Evolutionary conservation across 1,284 basidiomycete genomes (phyloP), one percentile per base, ranked within the genome.

Genomic region (Moesziomyces globuligerus): DNA sequence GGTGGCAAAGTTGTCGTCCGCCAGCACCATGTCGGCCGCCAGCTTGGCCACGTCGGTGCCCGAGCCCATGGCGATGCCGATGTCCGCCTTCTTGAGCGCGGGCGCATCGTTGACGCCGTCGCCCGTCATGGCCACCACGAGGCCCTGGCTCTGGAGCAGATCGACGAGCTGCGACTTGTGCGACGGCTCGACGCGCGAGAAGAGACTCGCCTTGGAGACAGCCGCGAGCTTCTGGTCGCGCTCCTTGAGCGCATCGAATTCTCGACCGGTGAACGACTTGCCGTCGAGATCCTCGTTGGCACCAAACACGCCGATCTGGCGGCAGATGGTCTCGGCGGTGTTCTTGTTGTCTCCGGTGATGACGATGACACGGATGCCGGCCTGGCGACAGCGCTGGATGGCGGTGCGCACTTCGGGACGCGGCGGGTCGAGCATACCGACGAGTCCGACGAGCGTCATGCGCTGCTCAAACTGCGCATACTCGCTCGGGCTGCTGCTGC

Each of bases 281-380:
- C 92, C 92, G 13, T 87, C 89, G 25, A 84, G 51, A 43, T 81
- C 74, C 47, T 84, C 83, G 6, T 68, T 81, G 9, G 43, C 46
- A 17, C 60, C 75, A 79, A 98, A 96, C 69, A 98, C 91, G 18
- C 96, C 95, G 83, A 98, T 95, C 82, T 94, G 90, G 57, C 93
- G 87, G 83, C 94, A 97, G 80, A 99, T 97, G 21, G 94, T 92
- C 86, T 97, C 94, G 47, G 95, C 96, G 21, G 96, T 99, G 72
- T 90, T 90, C 86, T 96, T 95, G 86, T 97, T 97, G 85, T 99
- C 96, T 37, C 96, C 96, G 1, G 96, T 99, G 82, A 98, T 97
- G 76, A 96, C 94, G 71, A 98, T 90, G 39, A 97, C 93, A 40
- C 94, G 88, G 75, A 99, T 97, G 23, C 96, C 96, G 4, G 96